These are phyloP conservation scores for Boletus bicolor DNA, from an alignment of 768 basidiomycete genomes.

Conservation along the genomic window DNA sequence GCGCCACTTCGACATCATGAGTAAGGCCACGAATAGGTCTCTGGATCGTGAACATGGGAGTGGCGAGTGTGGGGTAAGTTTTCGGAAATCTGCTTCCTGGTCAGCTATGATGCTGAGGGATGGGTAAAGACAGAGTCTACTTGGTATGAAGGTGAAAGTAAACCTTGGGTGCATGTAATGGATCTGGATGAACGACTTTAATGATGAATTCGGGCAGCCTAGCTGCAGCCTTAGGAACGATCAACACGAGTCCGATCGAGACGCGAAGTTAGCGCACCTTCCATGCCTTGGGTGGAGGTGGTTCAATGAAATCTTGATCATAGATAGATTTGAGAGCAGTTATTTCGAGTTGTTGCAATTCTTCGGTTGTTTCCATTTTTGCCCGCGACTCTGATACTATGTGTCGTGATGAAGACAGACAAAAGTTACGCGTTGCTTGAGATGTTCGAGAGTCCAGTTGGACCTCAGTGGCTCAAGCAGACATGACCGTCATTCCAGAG, in stretches of 20 bases:
- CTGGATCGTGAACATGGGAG: slow-evolving; percentile 64
- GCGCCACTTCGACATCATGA: slow-evolving; percentile 51
- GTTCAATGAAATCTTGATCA: slow-evolving; percentile 70
- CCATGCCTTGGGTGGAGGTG: slow-evolving; percentile 78
- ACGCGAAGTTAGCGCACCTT: slow-evolving; percentile 47
- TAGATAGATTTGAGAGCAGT: slow-evolving; percentile 79
- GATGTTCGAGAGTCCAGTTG: slow-evolving; percentile 56
- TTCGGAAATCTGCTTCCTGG: slow-evolving; percentile 59
- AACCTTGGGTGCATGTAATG: slow-evolving; percentile 52
- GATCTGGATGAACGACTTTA: slow-evolving; percentile 63
- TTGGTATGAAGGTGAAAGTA: slow-evolving; percentile 67
- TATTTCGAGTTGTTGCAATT: slow-evolving; percentile 67
- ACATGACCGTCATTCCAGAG: slow-evolving; percentile 42
- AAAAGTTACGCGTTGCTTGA: slow-evolving; percentile 45
- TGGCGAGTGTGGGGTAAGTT: slow-evolving; percentile 74
- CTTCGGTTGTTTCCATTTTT: slow-evolving; percentile 69
- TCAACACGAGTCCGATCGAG: slow-evolving; percentile 1
- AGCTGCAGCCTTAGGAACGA: slow-evolving; percentile 51
- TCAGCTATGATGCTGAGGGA: background rate
- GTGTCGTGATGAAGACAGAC: slow-evolving; percentile 20
- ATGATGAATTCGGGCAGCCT: slow-evolving; percentile 76
- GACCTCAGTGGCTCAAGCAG: slow-evolving; percentile 76
- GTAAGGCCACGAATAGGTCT: slow-evolving; percentile 59
- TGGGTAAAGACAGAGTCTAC: slow-evolving; percentile 37
- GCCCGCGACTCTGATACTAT: slow-evolving; percentile 3